Evolutionary conservation across 805 yeast genomes (phyloP), one percentile per base, ranked within the genome.

Genomic region (Yueomyces sinensis): DNA sequence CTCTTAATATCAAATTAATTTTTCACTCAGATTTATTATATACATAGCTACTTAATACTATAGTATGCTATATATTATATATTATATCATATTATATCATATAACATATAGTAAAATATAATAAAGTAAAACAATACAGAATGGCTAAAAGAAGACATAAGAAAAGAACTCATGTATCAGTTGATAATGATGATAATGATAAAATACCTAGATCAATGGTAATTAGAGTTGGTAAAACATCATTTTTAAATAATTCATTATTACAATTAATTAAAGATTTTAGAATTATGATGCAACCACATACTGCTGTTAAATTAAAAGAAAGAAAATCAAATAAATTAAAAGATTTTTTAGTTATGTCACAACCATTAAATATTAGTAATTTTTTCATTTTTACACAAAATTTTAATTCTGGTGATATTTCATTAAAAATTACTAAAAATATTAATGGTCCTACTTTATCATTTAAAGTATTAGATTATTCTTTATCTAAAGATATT

Each of bases 301-400:
- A 89, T 50, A 91, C 98, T 3, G 96, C 97, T 11, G 75, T 84
- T 48, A 81, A 75, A 44, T 67, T 91, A 39, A 70, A 77, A 43
- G 98, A 91, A 59, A 68, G 97, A 33, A 83, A 82, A 53, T 66
- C 82, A 28, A 91, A 91, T 58, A 82, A 76, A 52, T 65, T 91
- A 44, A 83, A 81, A 56, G 98, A 89, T 60, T 91, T 81, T 47
- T 72, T 87, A n/a, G 94, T 84, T n/a, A 87, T 91, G 95, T 82
- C 95, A 27, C 97, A 97, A 5, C 97, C 97, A 13, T 65, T 91
- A 30, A 94, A 94, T 19, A 95, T 91, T 17, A 70, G 89, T 5
- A 95, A 89, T 59, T 59, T 91, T 50, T 74, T 91, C 60, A 65
- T 89, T 16, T 87, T 91, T 63, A 78, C 84, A 41, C 95, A 86